Conservation (phyloP, 768 basidiomycete genomes). For the Tricholoma terreum region DNA sequence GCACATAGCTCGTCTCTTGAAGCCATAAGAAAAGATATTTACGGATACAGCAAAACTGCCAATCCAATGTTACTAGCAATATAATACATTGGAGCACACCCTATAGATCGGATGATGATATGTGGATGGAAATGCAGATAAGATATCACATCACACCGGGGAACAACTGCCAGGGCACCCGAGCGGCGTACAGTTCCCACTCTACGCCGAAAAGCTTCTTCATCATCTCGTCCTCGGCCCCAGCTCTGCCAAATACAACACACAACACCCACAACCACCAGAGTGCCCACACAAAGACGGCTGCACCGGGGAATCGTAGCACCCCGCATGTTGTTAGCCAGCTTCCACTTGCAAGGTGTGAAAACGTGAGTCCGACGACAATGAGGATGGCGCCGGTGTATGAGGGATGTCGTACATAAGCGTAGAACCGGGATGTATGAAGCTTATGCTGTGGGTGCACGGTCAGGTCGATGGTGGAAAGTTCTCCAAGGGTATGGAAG, state of each 20-base stretch:
- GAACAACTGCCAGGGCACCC: neutral
- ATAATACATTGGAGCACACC: no score
- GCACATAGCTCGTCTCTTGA: no score
- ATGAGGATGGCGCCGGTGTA: slow-evolving; percentile 45
- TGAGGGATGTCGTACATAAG: slow-evolving; percentile 45
- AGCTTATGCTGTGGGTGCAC: slow-evolving; percentile 40
- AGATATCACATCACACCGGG: neutral
- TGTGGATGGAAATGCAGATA: no score
- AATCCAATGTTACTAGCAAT: no score
- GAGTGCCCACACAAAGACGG: slow-evolving; percentile 21
- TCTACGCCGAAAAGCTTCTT: neutral
- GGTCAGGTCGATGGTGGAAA: slow-evolving; percentile 50
- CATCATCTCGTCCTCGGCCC: neutral
- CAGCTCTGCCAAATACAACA: neutral
- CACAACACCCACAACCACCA: slow-evolving; percentile 18
- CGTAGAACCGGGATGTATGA: slow-evolving; percentile 42
- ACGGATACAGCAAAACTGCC: no score
- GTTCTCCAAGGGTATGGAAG: slow-evolving; percentile 38
- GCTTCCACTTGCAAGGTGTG: slow-evolving; percentile 38
- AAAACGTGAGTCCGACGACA: slow-evolving; percentile 36
- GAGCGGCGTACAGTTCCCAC: neutral
- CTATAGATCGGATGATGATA: no score
- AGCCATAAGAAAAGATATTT: no score
- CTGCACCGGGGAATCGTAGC: slow-evolving; percentile 18
- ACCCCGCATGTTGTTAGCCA: slow-evolving; percentile 35